Evolutionary conservation across 805 yeast species (phyloP), one percentile per base, ranked within the genome.

Genomic region (Candida tallmaniae): DNA sequence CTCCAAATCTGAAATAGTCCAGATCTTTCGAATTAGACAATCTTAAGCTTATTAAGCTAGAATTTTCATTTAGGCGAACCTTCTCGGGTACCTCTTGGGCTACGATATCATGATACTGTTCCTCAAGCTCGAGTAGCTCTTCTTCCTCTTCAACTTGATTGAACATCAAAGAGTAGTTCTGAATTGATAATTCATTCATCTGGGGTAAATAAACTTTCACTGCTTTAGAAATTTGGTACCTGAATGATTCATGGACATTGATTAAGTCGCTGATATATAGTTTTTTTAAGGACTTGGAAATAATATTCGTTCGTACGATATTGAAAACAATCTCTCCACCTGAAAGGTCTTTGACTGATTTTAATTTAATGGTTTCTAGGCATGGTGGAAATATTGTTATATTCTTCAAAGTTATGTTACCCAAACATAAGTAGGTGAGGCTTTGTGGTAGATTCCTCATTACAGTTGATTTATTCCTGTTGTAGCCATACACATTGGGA

Each of bases 401-500:
- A 6, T 24, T 21, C 8, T 19, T 23, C 5, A 41, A 24, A 18
- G 18, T 29, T 4, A 42, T 38, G 27, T 47, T 39, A 12, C 48
- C 46, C 21, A 50, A 30, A 6, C 26, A 28, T 6, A 50, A 25
- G 12, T 8, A 14, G 11, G 26, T 35, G 14, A 50, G 19, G 23
- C 34, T 34, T 5, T 16, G 13, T 4, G 54, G 54, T 26, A 47
- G 32, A 9, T 37, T 26, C 13, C 29, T 36, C 16, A 47, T 13
- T 5, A 11, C 19, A 11, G 38, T 25, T 3, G 42, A 38, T 26
- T 39, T 39, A 23, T 42, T 46, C 10, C 34, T 27, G 15, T 31
- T 37, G 21, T 33, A 39, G 5, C 53, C 52, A 23, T 31, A 32
- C 23, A 24, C 25, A 36, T 47, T 48, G 3, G 55, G 53, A 27